Base-by-base conservation (phyloP, 148 eudicot genomes). In the Fagopyrum homotropicum region DNA sequence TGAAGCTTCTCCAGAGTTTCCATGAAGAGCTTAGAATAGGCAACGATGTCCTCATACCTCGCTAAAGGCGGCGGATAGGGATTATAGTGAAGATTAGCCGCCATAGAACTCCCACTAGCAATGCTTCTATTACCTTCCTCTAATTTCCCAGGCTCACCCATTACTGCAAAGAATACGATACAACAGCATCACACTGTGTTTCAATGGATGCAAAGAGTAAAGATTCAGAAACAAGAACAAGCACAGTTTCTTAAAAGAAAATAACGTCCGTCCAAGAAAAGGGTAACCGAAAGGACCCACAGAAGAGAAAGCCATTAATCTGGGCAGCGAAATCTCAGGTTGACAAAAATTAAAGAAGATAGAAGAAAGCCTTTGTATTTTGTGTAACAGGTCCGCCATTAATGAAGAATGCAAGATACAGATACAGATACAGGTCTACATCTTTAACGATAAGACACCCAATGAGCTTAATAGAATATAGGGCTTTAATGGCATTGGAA, bases 1-100 rank as follows among this genome's bases (percentile, higher is more conserved):
- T 96, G 98, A 48, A 90, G 91, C 79, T 89, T 92, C 83, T 88
- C 84, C 44, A 96, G 66, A 73, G 94, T 83, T 50, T 83, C 87
- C 84, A 86, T 82, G 75, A 96, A 96, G 26, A 89, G 88, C 75
- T 83, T 84, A 40, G 82, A 86, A 72, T 80, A 81, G 26, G 83
- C 75, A 6, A 82, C 85, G 48, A 92, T 87, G 30, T 92, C 92
- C 73, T 96, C 97, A 60, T 88, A 92, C 64, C 80, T 84, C 7
- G 93, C 98, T 75, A 83, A 70, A 64, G 99, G 83, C 40, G 85
- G 77, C 26, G 96, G 94, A 74, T 95, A 92, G 44, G 81, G 79
- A 73, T 83, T 72, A 75, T 73, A 77, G 63, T 75, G 71, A 66
- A 66, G 47, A 66, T 73, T 81, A 64, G 81, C 56, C 6, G 84